Conservation (phyloP, 2,329 filamentous ascomycete species). For the Zymoseptoria pseudotritici region DNA sequence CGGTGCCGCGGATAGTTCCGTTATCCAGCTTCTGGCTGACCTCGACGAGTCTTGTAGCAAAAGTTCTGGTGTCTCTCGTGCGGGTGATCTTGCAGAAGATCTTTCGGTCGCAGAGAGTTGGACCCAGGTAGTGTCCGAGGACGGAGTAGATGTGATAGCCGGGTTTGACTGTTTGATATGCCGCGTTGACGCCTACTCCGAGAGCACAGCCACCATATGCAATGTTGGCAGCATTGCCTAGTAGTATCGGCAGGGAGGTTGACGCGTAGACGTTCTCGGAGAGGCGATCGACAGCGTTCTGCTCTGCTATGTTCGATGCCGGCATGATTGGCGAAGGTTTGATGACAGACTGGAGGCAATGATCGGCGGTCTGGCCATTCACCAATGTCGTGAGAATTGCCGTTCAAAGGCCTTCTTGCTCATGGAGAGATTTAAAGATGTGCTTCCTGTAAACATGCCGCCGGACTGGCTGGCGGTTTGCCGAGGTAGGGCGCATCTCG, state of each 20-base stretch:
- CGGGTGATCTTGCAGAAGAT: slow-evolving; percentile 32
- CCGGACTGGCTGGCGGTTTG: no score
- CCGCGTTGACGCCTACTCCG: slow-evolving; percentile 36
- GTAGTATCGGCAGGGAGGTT: slow-evolving; percentile 27
- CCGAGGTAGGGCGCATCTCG: no score
- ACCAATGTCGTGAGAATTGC: no score
- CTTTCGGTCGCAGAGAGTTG: slow-evolving; percentile 35
- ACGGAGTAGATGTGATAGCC: slow-evolving; percentile 41
- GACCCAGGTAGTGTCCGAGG: slow-evolving; percentile 42
- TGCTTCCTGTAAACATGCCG: no score
- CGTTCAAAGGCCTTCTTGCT: no score
- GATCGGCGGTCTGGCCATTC: background rate
- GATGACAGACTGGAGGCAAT: background rate
- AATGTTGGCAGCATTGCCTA: slow-evolving; percentile 32
- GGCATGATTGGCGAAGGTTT: background rate
- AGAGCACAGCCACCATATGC: slow-evolving; percentile 44
- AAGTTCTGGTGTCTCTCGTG: slow-evolving; percentile 41
- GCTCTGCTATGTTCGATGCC: background rate
- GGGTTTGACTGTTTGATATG: slow-evolving; percentile 32
- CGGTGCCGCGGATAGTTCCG: slow-evolving; percentile 32
- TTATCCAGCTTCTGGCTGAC: slow-evolving; percentile 37
- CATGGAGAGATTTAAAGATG: no score
- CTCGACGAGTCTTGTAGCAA: slow-evolving; percentile 42
- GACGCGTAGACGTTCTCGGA: background rate
- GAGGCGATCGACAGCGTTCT: background rate